These are phyloP conservation scores for Fomitopsis pulvina DNA, from an alignment of 768 basidiomycete species.

Conservation along the genomic window DNA sequence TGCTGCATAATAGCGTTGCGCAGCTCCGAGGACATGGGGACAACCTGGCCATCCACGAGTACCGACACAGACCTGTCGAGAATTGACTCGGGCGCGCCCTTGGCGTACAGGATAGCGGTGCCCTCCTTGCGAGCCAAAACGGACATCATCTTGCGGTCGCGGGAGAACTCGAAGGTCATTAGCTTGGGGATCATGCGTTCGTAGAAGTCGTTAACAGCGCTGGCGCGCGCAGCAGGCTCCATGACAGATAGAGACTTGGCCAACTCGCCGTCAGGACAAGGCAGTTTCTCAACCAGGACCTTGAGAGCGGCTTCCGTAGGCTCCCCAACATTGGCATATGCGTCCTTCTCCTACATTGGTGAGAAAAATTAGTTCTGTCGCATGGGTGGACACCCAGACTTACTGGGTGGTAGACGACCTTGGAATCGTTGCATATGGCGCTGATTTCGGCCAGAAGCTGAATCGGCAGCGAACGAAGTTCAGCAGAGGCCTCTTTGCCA, in stretches of 20 bases:
- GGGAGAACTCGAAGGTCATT: slow-evolving; percentile 94
- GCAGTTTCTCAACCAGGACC: slow-evolving; percentile 92
- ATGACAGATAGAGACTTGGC: slow-evolving; percentile 52
- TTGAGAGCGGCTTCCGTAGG: slow-evolving; percentile 97
- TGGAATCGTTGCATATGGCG: slow-evolving; percentile 93
- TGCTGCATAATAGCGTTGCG: slow-evolving; percentile 55
- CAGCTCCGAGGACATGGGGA: slow-evolving; percentile 60
- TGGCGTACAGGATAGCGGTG: slow-evolving; percentile 79
- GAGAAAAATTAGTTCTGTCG: neutral
- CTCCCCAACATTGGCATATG: slow-evolving; percentile 85
- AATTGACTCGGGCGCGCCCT: slow-evolving; percentile 95
- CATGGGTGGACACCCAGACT: slow-evolving; percentile 17
- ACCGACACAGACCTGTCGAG: slow-evolving; percentile 81
- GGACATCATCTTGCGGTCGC: slow-evolving; percentile 99
- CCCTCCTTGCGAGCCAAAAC: slow-evolving; percentile 74
- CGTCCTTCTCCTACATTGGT: slow-evolving; percentile 58
- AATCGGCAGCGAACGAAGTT: slow-evolving; percentile 61
- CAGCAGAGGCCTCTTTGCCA: slow-evolving; percentile 51
- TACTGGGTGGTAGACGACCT: slow-evolving; percentile 77
- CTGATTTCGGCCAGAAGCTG: slow-evolving; percentile 87
- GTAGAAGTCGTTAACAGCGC: slow-evolving; percentile 79
- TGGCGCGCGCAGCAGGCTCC: slow-evolving; percentile 57
- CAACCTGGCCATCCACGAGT: slow-evolving; percentile 53
- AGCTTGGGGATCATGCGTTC: slow-evolving; percentile 71
- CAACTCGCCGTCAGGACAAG: slow-evolving; percentile 56